Percentiles rank a stretch among this genome's conserved stretches.
Evolutionary conservation across 768 basidiomycete genomes (phyloP).

Genomic region (Panellus pusillus): DNA sequence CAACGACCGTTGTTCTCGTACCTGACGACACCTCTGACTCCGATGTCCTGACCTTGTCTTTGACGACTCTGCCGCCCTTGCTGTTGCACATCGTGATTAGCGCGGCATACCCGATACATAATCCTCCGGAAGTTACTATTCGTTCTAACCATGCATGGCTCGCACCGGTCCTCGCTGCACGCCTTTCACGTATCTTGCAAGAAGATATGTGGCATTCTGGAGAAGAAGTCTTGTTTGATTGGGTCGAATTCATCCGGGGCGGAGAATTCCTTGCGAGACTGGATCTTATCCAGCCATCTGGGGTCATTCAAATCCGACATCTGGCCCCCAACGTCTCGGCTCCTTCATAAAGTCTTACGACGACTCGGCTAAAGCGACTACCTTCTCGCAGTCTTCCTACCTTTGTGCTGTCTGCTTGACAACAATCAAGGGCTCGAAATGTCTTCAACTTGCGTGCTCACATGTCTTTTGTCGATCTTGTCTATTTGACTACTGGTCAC

Average conservation of each 20-base stretch:
- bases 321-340: slow-evolving; percentile 51
- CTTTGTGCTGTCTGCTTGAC: slow-evolving; percentile 77
- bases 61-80: slow-evolving; percentile 63
- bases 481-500: slow-evolving; percentile 76
- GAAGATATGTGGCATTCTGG: slow-evolving; percentile 61
- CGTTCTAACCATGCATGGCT: slow-evolving; percentile 64
- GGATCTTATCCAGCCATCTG: slow-evolving; percentile 33
- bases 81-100: slow-evolving; percentile 57
- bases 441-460: slow-evolving; percentile 65
- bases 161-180: slow-evolving; percentile 29
- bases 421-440: slow-evolving; percentile 71
- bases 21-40: slow-evolving; percentile 23
- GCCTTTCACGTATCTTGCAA: slow-evolving; percentile 40
- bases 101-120: slow-evolving; percentile 51
- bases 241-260: slow-evolving; percentile 70
- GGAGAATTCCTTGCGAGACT: slow-evolving; percentile 61
- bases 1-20: slow-evolving; percentile 39
- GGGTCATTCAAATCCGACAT: slow-evolving; percentile 43
- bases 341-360: slow-evolving; percentile 52
- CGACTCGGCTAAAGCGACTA: slow-evolving; percentile 40
- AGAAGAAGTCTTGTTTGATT: slow-evolving; percentile 62
- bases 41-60: slow-evolving; percentile 29
- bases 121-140: slow-evolving; percentile 53
- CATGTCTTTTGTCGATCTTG: slow-evolving; percentile 88
- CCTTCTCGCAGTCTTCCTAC: slow-evolving; percentile 67